Evolutionary conservation across 1,139 yeast genomes (phyloP).

Genomic region (Saccharomyces uvarum): DNA sequence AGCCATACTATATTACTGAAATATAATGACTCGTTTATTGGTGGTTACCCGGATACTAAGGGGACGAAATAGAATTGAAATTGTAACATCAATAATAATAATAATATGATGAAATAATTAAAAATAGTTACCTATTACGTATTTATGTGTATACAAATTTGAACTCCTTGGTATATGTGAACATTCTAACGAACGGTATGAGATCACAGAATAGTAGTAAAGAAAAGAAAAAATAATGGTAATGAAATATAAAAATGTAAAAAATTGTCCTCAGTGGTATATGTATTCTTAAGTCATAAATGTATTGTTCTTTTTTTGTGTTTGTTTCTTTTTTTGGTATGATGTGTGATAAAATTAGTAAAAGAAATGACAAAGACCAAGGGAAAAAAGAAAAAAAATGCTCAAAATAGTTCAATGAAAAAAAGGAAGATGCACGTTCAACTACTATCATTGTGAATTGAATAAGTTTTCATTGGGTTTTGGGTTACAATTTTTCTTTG

Average conservation of each 20-base stretch:
- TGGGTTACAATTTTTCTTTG: conserved; percentile 2
- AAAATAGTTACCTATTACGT: neutral
- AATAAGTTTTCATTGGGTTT: conserved; percentile 1
- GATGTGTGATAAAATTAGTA: neutral
- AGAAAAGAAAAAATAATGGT: neutral
- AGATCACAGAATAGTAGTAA: neutral
- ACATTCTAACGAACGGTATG: neutral
- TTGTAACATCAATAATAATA: neutral
- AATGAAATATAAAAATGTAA: neutral
- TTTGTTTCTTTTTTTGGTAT: conserved; percentile 5
- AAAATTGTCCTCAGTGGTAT: neutral
- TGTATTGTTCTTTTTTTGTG: conserved; percentile 2
- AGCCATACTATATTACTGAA: neutral
- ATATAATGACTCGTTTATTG: neutral
- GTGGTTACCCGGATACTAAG: neutral
- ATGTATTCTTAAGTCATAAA: neutral
- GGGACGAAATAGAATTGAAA: neutral
- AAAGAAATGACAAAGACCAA: neutral
- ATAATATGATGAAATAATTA: neutral
- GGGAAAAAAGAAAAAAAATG: neutral
- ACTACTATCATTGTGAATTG: neutral
- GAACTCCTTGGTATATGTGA: neutral
- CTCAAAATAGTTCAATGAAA: neutral
- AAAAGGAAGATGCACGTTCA: neutral
- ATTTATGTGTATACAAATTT: neutral